A percentile compares a stretch with the other conserved stretches of the same genome.
These are phyloP conservation scores for Dryas drummondii DNA, from an alignment of 306 rosid genomes.

Conservation along the genomic window DNA sequence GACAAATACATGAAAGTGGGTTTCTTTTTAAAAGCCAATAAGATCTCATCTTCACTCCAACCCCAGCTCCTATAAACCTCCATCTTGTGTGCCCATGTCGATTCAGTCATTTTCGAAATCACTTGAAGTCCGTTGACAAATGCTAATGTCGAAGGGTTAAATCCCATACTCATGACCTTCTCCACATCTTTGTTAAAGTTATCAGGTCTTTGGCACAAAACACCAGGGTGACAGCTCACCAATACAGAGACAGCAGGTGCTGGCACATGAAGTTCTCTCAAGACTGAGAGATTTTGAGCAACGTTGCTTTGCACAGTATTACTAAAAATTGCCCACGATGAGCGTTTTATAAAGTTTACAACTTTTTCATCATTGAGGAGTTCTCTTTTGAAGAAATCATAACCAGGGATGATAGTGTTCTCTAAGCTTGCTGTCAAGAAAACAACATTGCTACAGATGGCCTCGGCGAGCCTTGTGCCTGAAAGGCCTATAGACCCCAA, in stretches of 20 bases:
- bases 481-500: conserved; percentile 22
- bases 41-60: conserved; percentile 28
- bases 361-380: neutral
- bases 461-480: neutral
- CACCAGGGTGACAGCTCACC: neutral
- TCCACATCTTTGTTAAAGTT: conserved; percentile 12
- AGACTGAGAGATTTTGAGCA: neutral
- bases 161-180: conserved; percentile 24
- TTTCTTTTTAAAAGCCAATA: conserved; percentile 23
- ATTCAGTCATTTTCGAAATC: conserved; percentile 6
- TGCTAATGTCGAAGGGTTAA: conserved; percentile 19
- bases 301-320: neutral
- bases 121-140: conserved; percentile 28
- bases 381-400: conserved; percentile 5
- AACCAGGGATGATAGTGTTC: conserved; percentile 12
- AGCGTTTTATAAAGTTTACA: neutral
- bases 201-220: neutral
- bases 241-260: neutral
- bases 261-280: conserved; percentile 9
- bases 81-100: conserved; percentile 20
- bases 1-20: conserved; percentile 28
- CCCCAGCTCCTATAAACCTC: conserved; percentile 31
- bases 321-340: neutral
- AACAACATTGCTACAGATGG: neutral
- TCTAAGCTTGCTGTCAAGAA: conserved; percentile 10